Evolutionary conservation across 306 rosid species (phyloP).

Genomic region (Castanea sativa): DNA sequence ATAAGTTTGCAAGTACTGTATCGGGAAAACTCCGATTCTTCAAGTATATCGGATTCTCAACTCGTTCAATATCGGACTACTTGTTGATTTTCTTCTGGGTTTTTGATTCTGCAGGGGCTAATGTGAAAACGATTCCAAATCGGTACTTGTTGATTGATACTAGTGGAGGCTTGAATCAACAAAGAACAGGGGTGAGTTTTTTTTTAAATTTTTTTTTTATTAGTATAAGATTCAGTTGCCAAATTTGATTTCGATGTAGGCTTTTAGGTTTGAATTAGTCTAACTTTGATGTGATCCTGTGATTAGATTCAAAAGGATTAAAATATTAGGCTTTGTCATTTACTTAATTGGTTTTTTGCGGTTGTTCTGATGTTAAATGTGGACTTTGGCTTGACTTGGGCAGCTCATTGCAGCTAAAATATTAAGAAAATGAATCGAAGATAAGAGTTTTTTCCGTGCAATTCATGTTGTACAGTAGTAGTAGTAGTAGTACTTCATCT

Average conservation of each 20-base stretch:
- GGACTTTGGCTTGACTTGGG: neutral
- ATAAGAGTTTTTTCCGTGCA: neutral
- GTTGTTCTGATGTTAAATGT: neutral
- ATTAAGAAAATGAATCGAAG: neutral
- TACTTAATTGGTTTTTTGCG: too few species aligned
- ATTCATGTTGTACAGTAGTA: neutral
- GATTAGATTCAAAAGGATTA: too few species aligned
- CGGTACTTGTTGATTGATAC: conserved; percentile 72
- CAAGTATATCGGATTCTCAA: too few species aligned
- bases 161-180: conserved; percentile 95
- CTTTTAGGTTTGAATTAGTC: too few species aligned
- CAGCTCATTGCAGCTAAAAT: neutral
- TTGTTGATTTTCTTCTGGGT: too few species aligned
- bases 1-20: conserved; percentile 48
- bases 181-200: conserved; percentile 86
- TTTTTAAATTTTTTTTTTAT: neutral
- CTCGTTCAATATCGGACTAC: too few species aligned
- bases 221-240: neutral
- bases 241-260: too few species aligned
- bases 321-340: too few species aligned
- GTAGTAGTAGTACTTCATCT: neutral
- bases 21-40: too few species aligned
- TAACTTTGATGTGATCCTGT: too few species aligned
- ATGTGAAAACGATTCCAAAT: conserved; percentile 58
- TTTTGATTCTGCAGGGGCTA: conserved; percentile 51